Percentiles rank a stretch among this genome's conserved stretches.
These are phyloP conservation scores for Apophysomyces trapeziformis DNA, from an alignment of 371 early-diverging fungal species.

Conservation along the genomic window DNA sequence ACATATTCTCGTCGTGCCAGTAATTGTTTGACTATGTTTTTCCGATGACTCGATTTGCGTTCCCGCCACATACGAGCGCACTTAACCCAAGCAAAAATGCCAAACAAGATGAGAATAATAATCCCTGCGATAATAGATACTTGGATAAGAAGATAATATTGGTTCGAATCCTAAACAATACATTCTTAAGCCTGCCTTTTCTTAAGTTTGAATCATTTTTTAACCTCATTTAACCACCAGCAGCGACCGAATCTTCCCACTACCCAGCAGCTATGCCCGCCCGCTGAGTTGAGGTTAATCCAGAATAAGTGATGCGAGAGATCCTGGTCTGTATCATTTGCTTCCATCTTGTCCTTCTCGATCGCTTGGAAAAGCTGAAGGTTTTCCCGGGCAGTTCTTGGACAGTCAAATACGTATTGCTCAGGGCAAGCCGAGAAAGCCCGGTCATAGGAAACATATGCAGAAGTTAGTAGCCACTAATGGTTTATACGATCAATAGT, in stretches of 20 bases:
- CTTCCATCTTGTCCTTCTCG: not conserved
- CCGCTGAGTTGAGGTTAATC: slow-evolving; percentile 42
- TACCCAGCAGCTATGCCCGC: slow-evolving; percentile 38
- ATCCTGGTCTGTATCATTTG: slow-evolving; percentile 15
- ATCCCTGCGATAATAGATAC: slow-evolving; percentile 45
- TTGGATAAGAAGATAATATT: slow-evolving; percentile 29
- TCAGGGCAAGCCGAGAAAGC: slow-evolving; percentile 37
- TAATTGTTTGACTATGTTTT: slow-evolving; percentile 36
- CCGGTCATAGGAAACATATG: slow-evolving; percentile 32
- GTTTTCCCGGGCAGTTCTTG: slow-evolving; percentile 35
- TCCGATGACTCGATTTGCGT: slow-evolving; percentile 37
- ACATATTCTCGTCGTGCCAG: slow-evolving; percentile 43
- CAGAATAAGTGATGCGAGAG: slow-evolving; percentile 31
- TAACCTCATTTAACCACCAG: slow-evolving; percentile 45
- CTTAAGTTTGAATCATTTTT: slow-evolving; percentile 4
- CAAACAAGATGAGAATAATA: slow-evolving; percentile 41
- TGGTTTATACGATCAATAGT: not conserved
- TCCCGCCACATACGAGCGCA: slow-evolving; percentile 43
- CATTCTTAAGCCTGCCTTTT: not conserved
- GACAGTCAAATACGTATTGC: slow-evolving; percentile 39
- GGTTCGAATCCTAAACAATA: slow-evolving; percentile 3
- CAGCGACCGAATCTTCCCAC: slow-evolving; percentile 37
- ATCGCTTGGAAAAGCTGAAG: slow-evolving; percentile 17
- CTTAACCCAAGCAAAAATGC: slow-evolving; percentile 46
- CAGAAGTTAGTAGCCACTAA: slow-evolving; percentile 38